Conservation (phyloP, 2,329 filamentous ascomycete species). For the Balansia obtecta region DNA sequence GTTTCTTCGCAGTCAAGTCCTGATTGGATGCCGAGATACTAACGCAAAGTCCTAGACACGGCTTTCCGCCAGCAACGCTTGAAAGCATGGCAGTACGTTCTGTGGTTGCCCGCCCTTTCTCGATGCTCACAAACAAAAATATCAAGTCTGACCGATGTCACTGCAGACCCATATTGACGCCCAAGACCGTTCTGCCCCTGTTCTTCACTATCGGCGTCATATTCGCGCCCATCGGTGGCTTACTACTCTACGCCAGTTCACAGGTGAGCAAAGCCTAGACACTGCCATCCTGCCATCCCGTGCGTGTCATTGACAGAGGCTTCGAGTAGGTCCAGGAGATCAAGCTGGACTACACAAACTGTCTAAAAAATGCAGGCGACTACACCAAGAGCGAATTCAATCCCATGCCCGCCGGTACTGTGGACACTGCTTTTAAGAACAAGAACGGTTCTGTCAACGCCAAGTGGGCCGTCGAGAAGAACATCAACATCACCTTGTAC, state of each 20-base stretch:
- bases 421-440: slow-evolving; percentile 61
- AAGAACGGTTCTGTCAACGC: slow-evolving; percentile 26
- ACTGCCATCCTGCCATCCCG: background rate
- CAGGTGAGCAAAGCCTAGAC: slow-evolving; percentile 38
- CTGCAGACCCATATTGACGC: slow-evolving; percentile 76
- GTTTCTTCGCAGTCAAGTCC: background rate
- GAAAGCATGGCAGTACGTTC: slow-evolving; percentile 92
- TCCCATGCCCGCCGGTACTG: slow-evolving; percentile 42
- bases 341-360: slow-evolving; percentile 79
- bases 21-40: background rate
- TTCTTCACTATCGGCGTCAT: slow-evolving; percentile 87
- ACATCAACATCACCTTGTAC: slow-evolving; percentile 28
- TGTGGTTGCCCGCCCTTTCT: background rate
- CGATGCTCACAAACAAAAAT: background rate
- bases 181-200: slow-evolving; percentile 81
- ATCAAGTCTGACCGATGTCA: slow-evolving; percentile 24
- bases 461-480: slow-evolving; percentile 29
- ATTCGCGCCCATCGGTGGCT: slow-evolving; percentile 83
- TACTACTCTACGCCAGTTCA: slow-evolving; percentile 75
- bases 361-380: slow-evolving; percentile 42
- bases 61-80: slow-evolving; percentile 93
- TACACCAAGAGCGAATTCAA: slow-evolving; percentile 22
- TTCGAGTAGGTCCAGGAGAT: slow-evolving; percentile 69
- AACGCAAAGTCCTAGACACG: slow-evolving; percentile 53
- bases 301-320: background rate